Base-by-base conservation (phyloP, 805 yeast species). In the Suhomyces pyralidae region DNA sequence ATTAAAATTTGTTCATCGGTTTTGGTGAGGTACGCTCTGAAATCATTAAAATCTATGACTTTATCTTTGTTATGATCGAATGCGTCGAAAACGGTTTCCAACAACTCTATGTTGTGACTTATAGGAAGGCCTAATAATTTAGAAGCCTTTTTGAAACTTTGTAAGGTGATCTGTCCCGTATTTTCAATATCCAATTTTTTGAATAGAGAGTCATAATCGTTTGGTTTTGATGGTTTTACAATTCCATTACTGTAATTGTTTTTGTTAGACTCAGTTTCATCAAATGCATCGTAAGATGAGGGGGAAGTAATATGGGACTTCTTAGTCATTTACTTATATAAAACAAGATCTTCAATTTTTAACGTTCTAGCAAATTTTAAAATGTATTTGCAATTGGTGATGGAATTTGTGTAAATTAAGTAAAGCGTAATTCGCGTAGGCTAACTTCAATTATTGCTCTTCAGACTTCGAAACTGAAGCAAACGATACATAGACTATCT, bases 1-100 rank as follows among this genome's bases (percentile, higher is more conserved):
- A 69, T 71, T 34, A 78, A 76, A 52, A 90, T 86, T 63, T 88
- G 93, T 14, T 73, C 70, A 62, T 90, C 96, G 1, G 96, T 90
- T 14, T 76, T 75, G 8, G 73, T 64, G 25, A 88, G 78, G 68
- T 88, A 90, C 26, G 71, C 69, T 59, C 83, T 79, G 66, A 90
- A 90, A 61, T 86, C 90, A 17, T 77, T 77, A 57, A 81, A 84
- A 61, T 84, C 88, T 22, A 87, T 78, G 8, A 74, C 68, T 25
- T 77, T 70, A 57, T 85, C 90, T 12, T 79, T 68, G 54, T 84
- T 79, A 34, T 77, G 65, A 63, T 84, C 90, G 61, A 88, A 79
- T 1, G 85, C 75, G 40, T 74, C 67, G 67, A 86, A 86, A 3
- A 88, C 71, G 51, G 77, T 76, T 43, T 71, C 70, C 45, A 86